phyloP scores from a whole-genome alignment of 208 protist genomes.

The Balamuthia mandrillaris region DNA sequence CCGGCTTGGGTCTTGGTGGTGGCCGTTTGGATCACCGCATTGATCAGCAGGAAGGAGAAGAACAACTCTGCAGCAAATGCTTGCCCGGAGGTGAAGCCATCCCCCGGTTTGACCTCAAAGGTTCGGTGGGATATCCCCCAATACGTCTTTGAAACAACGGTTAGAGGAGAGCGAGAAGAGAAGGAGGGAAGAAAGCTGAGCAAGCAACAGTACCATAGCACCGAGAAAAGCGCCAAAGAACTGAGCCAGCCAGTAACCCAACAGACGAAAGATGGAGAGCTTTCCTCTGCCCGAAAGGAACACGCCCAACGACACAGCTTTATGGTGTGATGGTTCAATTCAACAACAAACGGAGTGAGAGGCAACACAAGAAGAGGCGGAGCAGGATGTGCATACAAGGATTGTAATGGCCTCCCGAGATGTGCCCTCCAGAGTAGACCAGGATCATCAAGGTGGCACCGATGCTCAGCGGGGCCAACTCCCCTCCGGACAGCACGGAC shows the following conservation, averaged over 20 bases:
- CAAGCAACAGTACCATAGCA: neutral
- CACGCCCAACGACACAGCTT: no score
- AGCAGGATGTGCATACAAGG: neutral
- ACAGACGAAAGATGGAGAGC: neutral
- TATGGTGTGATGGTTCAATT: no score
- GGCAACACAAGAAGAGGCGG: no score
- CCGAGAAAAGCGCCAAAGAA: slow-evolving; percentile 10
- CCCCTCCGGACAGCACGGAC: neutral
- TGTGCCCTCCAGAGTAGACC: slow-evolving; percentile 6
- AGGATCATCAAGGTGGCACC: neutral
- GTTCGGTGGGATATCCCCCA: neutral
- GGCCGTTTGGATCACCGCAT: slow-evolving; percentile 15
- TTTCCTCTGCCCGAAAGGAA: no score
- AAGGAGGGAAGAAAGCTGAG: no score
- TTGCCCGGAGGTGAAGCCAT: neutral
- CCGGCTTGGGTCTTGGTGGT: slow-evolving; percentile 26
- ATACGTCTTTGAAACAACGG: no score
- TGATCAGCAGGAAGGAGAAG: slow-evolving; percentile 26
- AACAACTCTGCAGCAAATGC: slow-evolving; percentile 15
- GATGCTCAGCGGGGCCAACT: slow-evolving; percentile 12
- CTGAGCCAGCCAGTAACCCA: neutral
- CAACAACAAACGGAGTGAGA: no score
- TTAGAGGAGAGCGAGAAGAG: no score
- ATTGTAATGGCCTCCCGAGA: slow-evolving; percentile 21
- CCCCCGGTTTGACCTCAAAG: neutral